Conservation (phyloP, 495 filamentous ascomycete species). For the Penicillium subrubescens region DNA sequence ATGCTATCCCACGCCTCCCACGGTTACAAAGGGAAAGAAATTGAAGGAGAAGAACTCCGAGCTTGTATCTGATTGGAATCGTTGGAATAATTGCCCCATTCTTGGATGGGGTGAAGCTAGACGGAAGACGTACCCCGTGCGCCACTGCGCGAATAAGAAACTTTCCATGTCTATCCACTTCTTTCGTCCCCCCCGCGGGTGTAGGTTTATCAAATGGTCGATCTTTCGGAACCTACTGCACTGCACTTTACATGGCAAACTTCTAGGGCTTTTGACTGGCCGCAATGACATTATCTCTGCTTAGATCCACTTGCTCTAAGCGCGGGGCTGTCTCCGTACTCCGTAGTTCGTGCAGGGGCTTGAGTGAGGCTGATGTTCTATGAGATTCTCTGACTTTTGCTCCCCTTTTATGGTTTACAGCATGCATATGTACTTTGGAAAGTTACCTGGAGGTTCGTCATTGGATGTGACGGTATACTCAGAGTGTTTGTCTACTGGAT, state of each 20-base stretch:
- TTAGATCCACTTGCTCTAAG: neutral
- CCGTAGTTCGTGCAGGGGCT: neutral
- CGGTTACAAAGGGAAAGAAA: neutral
- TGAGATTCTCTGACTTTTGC: neutral
- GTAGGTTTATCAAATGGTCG: slow-evolving; percentile 15
- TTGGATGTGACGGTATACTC: neutral
- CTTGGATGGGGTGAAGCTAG: neutral
- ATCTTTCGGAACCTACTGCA: neutral
- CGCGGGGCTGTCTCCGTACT: neutral
- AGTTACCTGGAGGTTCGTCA: neutral
- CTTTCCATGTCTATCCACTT: neutral
- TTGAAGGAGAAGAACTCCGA: neutral
- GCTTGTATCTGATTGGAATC: neutral
- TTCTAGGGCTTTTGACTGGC: slow-evolving; percentile 7
- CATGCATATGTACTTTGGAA: neutral
- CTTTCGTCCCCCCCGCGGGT: slow-evolving; percentile 24
- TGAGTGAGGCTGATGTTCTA: neutral
- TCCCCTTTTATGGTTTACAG: neutral
- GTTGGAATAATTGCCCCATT: neutral
- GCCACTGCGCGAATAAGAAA: neutral
- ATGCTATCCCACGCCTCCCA: neutral
- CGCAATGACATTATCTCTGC: neutral
- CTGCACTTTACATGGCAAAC: neutral
- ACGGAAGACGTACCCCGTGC: neutral
- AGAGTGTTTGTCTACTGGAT: neutral